Conservation (phyloP, 1,139 yeast species). For the Debaryomyces fabryi region DNA sequence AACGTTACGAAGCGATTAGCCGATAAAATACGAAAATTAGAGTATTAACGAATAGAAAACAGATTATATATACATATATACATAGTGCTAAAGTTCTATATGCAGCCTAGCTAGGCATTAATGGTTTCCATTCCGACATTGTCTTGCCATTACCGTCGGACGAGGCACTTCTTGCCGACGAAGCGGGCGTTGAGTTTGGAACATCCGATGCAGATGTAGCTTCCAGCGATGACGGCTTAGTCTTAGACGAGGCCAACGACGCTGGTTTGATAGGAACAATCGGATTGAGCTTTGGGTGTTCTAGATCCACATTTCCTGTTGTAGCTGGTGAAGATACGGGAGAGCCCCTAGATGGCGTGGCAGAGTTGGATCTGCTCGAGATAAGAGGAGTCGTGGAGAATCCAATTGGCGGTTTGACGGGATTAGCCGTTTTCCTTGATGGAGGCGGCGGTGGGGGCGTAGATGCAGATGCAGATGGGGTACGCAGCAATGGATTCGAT, state of each 20-base stretch:
- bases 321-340: constrained; percentile 8
- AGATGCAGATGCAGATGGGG: constrained; percentile 10
- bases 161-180: constrained; percentile 11
- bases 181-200: constrained; percentile 2
- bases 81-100: constrained; percentile 3
- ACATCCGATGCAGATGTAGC: not conserved
- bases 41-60: not conserved
- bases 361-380: constrained; percentile 39
- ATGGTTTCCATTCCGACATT: constrained; percentile 62
- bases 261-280: constrained; percentile 43
- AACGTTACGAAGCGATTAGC: too few relatives aligned
- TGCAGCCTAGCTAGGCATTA: constrained; percentile 47
- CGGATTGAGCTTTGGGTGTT: constrained; percentile 25
- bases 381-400: constrained; percentile 44
- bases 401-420: constrained; percentile 31
- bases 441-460: constrained; percentile 29
- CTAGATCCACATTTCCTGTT: constrained; percentile 1
- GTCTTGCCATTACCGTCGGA: constrained; percentile 20
- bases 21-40: not conserved
- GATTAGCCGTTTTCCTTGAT: constrained; percentile 22
- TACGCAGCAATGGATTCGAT: not conserved
- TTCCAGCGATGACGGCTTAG: constrained; percentile 11
- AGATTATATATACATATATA: not conserved
- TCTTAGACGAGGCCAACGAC: constrained; percentile 25
- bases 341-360: constrained; percentile 24